Base-by-base conservation (phyloP, 768 basidiomycete genomes). In the Termitomyces heimii region DNA sequence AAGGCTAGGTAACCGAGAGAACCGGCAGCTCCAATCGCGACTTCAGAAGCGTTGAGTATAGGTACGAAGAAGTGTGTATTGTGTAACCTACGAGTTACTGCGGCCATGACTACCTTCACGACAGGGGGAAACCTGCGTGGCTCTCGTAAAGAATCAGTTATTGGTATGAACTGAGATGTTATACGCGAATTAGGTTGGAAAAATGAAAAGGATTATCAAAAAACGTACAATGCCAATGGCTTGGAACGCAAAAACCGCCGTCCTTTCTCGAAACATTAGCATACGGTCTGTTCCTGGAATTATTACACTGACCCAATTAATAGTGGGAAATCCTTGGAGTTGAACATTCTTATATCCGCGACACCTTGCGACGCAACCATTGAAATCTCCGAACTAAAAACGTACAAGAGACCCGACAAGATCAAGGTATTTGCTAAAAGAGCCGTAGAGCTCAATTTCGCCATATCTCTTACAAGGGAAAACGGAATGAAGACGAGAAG, bases 201-300 rank as follows among this genome's bases (percentile, higher is more conserved):
- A n/a, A 13, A 8, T 39, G 49, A n/a, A 10, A 28, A 24, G 24
- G 16, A 13, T 24, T 18, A 29, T 28, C n/a, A n/a, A n/a, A 51
- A n/a, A 20, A 70, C 84, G 62, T 63, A 89, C 88, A 70, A 98
- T 75, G 46, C 96, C 97, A 62, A 99, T 93, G 9, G 96, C 97
- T 71, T 98, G 96, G 63, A 98, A 99, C 0, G 97, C 92, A 71
- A 98, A 98, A 29, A 98, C 95, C 3, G 97, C 96, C 24, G 96
- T 98, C 12, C 94, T 93, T 51, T 60, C 28, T 14, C 34, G 20
- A 34, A 20, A 18, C 51, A 39, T 29, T 60, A 49, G 40, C 28
- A 28, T n/a, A 51, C n/a, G 7, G 61, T 52, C 31, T 16, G 31
- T 13, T 49, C 31, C 18, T 8, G 8, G 5, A 9, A 20, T 28